phyloP scores from a whole-genome alignment of 257 asterid genomes.

The Solanum tacnaense region DNA sequence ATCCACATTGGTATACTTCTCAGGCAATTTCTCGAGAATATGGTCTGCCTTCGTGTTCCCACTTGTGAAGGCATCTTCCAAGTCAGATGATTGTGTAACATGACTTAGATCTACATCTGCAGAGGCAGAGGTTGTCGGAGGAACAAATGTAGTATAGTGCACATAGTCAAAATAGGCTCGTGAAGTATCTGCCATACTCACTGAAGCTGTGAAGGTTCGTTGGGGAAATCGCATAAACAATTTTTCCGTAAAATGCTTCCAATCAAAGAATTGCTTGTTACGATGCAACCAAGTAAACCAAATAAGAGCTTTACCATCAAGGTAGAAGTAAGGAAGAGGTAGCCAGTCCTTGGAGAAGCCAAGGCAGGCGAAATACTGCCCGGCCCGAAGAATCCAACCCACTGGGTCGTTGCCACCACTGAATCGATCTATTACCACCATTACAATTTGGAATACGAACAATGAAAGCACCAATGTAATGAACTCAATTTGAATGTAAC shows the following conservation, averaged over 20 bases:
- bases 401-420: background rate
- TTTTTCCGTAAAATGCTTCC: background rate
- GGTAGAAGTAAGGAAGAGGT: background rate
- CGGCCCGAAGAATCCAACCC: background rate
- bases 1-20: background rate
- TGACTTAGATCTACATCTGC: background rate
- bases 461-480: background rate
- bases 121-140: background rate
- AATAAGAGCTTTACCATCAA: background rate
- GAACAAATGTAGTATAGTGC: background rate
- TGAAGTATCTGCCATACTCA: background rate
- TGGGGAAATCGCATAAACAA: background rate
- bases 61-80: background rate
- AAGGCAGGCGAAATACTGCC: background rate
- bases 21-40: background rate
- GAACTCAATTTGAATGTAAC: background rate
- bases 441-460: background rate
- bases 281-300: background rate
- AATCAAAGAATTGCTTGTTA: background rate
- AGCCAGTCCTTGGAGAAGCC: background rate
- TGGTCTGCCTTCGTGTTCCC: background rate
- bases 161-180: background rate
- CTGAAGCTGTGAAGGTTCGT: background rate
- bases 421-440: background rate
- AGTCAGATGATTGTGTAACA: background rate